These are phyloP conservation scores for Fusarium pininemorale DNA, from an alignment of 2,329 filamentous ascomycete genomes.

Conservation along the genomic window DNA sequence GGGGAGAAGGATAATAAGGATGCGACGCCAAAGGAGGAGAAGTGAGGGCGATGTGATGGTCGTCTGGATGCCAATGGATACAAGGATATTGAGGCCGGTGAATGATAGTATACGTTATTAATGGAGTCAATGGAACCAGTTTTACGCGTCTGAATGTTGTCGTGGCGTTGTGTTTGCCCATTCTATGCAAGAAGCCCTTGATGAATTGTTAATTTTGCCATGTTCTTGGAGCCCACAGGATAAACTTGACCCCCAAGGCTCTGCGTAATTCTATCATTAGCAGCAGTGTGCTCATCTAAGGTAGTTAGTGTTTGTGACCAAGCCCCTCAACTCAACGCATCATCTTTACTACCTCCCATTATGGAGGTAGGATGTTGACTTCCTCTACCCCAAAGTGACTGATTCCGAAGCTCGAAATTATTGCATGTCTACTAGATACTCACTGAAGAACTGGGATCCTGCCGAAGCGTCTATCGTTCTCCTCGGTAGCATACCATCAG, in stretches of 20 bases:
- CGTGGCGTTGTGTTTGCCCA: background rate
- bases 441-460: slow-evolving; percentile 95
- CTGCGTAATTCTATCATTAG: rapidly evolving
- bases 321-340: rapidly evolving
- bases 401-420: slow-evolving; percentile 69
- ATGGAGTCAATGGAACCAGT: rapidly evolving
- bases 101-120: rapidly evolving
- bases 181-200: rapidly evolving
- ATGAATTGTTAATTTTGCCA: rapidly evolving
- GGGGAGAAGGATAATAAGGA: background rate
- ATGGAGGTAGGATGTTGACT: too few species aligned
- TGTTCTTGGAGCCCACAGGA: rapidly evolving
- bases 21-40: background rate
- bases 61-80: rapidly evolving
- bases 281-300: too few species aligned
- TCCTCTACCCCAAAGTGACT: slow-evolving; percentile 56
- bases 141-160: too few species aligned
- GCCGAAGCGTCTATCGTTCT: slow-evolving; percentile 72
- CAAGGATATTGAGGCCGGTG: rapidly evolving
- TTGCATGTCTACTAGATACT: slow-evolving; percentile 86
- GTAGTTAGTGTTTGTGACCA: rapidly evolving
- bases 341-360: background rate
- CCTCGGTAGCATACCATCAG: slow-evolving; percentile 1
- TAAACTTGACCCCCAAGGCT: rapidly evolving
- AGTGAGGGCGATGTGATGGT: background rate